A percentile compares a stretch with the other conserved stretches of the same genome.
These are phyloP conservation scores for Gryganskiella cystojenkinii DNA, from an alignment of 192 early-diverging fungal species.

Conservation along the genomic window DNA sequence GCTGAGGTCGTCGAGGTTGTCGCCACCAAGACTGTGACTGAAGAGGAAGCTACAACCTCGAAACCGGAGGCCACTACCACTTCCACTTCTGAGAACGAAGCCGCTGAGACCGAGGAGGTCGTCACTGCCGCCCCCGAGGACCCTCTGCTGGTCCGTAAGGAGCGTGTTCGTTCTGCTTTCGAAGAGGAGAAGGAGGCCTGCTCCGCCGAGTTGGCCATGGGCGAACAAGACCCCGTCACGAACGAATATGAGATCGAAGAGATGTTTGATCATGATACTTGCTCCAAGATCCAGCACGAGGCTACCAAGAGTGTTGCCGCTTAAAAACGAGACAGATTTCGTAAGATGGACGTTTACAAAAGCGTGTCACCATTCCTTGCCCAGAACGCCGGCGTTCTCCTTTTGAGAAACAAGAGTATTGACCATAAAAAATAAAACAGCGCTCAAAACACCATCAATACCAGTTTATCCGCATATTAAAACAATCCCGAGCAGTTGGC, in stretches of 20 bases:
- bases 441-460: too few relatives aligned
- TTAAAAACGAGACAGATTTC: too few relatives aligned
- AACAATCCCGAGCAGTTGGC: too few relatives aligned
- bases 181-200: constrained; percentile 23
- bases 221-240: constrained; percentile 32
- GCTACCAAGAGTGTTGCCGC: too few relatives aligned
- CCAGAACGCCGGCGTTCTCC: too few relatives aligned
- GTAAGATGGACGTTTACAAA: too few relatives aligned
- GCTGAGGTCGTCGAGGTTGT: not conserved
- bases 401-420: not conserved
- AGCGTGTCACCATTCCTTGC: too few relatives aligned
- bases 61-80: not conserved
- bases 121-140: not conserved
- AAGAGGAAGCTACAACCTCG: not conserved
- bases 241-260: constrained; percentile 32
- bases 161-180: constrained; percentile 15
- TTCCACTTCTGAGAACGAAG: not conserved
- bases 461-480: too few relatives aligned
- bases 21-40: not conserved
- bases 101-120: not conserved
- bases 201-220: constrained; percentile 15
- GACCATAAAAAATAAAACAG: not conserved
- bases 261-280: constrained; percentile 1
- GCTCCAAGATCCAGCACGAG: constrained; percentile 8
- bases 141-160: constrained; percentile 10